phyloP scores from a whole-genome alignment of 768 basidiomycete species.

The Boletus barrowsii region DNA sequence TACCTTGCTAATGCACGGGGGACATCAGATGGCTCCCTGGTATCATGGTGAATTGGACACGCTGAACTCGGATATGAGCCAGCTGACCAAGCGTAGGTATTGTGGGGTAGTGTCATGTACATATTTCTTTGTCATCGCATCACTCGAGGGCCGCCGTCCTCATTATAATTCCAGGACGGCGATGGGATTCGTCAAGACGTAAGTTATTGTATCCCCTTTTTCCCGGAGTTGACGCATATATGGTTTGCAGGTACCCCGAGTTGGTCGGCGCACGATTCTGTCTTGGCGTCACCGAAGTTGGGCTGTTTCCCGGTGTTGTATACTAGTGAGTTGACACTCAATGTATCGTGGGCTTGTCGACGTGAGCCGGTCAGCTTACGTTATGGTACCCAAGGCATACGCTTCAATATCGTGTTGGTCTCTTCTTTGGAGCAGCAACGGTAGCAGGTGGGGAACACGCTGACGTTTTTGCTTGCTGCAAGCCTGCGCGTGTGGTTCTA shows the following conservation, averaged over 20 bases:
- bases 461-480: neutral
- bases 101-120: constrained; percentile 66
- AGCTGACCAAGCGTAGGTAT: constrained; percentile 36
- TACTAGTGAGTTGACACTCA: constrained; percentile 50
- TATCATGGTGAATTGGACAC: constrained; percentile 46
- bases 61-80: neutral
- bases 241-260: constrained; percentile 50
- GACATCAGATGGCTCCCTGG: constrained; percentile 56
- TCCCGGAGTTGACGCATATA: neutral
- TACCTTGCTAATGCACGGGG: neutral
- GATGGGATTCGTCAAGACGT: constrained; percentile 71
- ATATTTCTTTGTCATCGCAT: constrained; percentile 4
- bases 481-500: too few species aligned
- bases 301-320: constrained; percentile 68
- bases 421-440: constrained; percentile 67
- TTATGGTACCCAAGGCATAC: constrained; percentile 67
- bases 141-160: neutral
- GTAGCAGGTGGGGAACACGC: constrained; percentile 40
- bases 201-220: neutral
- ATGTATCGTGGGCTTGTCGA: neutral
- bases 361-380: constrained; percentile 41
- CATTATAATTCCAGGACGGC: constrained; percentile 40
- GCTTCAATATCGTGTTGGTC: constrained; percentile 55
- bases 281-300: constrained; percentile 67
- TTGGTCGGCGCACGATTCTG: constrained; percentile 57